A percentile compares a stretch with the other conserved stretches of the same genome.
Evolutionary conservation across 768 basidiomycete genomes (phyloP).

Genomic region (Suillus subluteus): DNA sequence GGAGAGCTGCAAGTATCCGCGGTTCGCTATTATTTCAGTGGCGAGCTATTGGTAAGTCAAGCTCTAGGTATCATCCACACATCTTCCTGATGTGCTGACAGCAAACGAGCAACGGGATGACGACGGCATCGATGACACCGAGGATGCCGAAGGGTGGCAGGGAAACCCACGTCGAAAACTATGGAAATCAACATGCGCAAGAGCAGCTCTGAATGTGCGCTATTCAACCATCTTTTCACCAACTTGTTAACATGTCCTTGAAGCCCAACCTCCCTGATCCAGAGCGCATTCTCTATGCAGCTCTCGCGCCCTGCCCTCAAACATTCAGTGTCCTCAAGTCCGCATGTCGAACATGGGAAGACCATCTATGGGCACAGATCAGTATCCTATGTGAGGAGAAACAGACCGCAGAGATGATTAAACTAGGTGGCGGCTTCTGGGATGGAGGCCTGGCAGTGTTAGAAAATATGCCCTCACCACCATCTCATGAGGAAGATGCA

Average conservation of each 20-base stretch:
- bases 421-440: constrained; percentile 80
- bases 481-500: constrained; percentile 33
- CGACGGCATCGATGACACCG: constrained; percentile 47
- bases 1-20: constrained; percentile 89
- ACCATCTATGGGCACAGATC: constrained; percentile 92
- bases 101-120: constrained; percentile 56
- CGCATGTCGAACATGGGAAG: constrained; percentile 90
- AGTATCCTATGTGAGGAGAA: constrained; percentile 82
- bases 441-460: constrained; percentile 59
- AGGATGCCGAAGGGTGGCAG: constrained; percentile 52
- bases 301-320: constrained; percentile 74
- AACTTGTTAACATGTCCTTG: neutral
- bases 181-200: constrained; percentile 88
- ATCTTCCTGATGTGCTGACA: constrained; percentile 39
- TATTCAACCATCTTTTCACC: constrained; percentile 19
- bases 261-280: constrained; percentile 63
- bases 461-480: constrained; percentile 38
- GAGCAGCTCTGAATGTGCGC: constrained; percentile 63
- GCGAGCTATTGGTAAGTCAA: constrained; percentile 63
- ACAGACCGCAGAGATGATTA: constrained; percentile 67
- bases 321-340: constrained; percentile 68
- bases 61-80: neutral
- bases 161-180: constrained; percentile 80
- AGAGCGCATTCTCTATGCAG: constrained; percentile 88
- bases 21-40: constrained; percentile 82